Base-by-base conservation (phyloP, 345 rosid species). In the Mangifera indica region DNA sequence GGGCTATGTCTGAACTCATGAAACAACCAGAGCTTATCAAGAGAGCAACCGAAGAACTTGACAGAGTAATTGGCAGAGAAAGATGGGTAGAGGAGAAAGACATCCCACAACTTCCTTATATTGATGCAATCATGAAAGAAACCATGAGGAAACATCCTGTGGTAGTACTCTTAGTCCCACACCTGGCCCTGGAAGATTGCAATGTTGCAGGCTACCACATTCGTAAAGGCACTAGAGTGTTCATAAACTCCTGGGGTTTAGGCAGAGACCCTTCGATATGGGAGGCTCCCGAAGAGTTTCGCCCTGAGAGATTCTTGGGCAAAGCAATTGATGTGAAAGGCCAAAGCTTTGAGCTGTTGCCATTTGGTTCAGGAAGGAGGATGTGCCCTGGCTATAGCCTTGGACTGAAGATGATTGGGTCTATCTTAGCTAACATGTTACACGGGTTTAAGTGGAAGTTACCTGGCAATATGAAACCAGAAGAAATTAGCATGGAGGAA, bases 351-450 rank as follows among this genome's bases (percentile, higher is more conserved):
- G 74, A 67, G 80, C 17, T 79, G 57, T 48, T 82, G 66, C 82
- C 85, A 7, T 82, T 82, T 20, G 85, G 85, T 0, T 62, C 78
- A 0, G 84, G 84, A 17, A 60, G 84, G 67, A 73, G 82, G 60
- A 78, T 74, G 81, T 81, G 84, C 42, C 84, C 81, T 13, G 84
- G 84, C 9, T 71, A 67, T 29, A 75, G 22, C 20, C 72, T 72
- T 37, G 81, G 84, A 34, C 37, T 53, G 12, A 77, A 69, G 67
- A 40, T 60, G 67, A 71, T 80, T 44, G 69, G 24, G 7, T 54
- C 81, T 40, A 75, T 49, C 25, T 34, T 81, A 42, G 81, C 81
- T 1, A 81, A 75, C 42, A 22, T 78, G 61, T 55, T 81, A 21
- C 80, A 81, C 61, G 78, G 79, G 0, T 81, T 81, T 44, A 22